phyloP scores from a whole-genome alignment of 2,329 filamentous ascomycete genomes.

The Pseudophaeomoniella oleicola region DNA sequence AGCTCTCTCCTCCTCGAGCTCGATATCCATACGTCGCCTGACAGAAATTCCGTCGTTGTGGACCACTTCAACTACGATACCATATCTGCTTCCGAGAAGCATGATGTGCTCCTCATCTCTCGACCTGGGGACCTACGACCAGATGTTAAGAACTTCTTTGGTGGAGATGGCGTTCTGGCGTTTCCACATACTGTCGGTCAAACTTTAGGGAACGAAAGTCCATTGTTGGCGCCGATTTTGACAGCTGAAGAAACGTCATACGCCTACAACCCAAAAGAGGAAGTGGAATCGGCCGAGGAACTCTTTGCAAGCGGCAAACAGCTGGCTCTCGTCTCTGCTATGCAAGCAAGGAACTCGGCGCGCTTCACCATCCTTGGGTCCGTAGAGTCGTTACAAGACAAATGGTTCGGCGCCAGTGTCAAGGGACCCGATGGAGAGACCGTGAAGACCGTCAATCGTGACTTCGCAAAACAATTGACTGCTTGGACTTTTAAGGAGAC shows the following conservation, averaged over 20 bases:
- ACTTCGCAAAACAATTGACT: slow-evolving; percentile 72
- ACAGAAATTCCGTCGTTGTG: slow-evolving; percentile 72
- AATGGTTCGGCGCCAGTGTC: slow-evolving; percentile 76
- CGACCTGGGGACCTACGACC: slow-evolving; percentile 49
- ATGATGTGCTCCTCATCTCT: slow-evolving; percentile 75
- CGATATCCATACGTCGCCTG: slow-evolving; percentile 73
- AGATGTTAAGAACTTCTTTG: slow-evolving; percentile 66
- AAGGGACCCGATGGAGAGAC: slow-evolving; percentile 38
- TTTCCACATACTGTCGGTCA: slow-evolving; percentile 72
- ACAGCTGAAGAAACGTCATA: slow-evolving; percentile 76
- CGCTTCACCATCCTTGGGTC: slow-evolving; percentile 76
- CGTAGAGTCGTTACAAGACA: slow-evolving; percentile 72
- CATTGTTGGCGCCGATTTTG: slow-evolving; percentile 67
- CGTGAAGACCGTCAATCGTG: slow-evolving; percentile 59
- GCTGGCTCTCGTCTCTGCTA: slow-evolving; percentile 65
- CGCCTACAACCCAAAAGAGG: slow-evolving; percentile 86
- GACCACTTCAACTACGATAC: slow-evolving; percentile 94
- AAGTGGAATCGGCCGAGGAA: slow-evolving; percentile 58
- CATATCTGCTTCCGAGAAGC: slow-evolving; percentile 59
- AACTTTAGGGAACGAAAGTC: slow-evolving; percentile 57
- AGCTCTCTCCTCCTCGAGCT: slow-evolving; percentile 71
- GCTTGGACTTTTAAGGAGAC: slow-evolving; percentile 95
- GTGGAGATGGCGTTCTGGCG: slow-evolving; percentile 55
- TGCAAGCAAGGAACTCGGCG: slow-evolving; percentile 89
- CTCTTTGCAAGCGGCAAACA: slow-evolving; percentile 74